These are phyloP conservation scores for Phycomyces nitens DNA, from an alignment of 192 early-diverging fungal species.

Conservation along the genomic window DNA sequence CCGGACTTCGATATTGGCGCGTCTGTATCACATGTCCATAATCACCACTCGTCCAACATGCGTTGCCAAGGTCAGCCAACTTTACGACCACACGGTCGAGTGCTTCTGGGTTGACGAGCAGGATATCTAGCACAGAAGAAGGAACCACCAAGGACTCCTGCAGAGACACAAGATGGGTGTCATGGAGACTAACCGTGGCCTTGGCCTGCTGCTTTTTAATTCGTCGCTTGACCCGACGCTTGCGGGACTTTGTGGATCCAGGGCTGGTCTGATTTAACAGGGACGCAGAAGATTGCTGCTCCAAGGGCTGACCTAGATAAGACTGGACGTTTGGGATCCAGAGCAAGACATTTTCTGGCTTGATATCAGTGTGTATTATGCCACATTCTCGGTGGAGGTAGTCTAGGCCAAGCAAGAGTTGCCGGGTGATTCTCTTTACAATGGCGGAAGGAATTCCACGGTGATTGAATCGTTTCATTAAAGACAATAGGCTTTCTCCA, in stretches of 20 bases:
- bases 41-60: slow-evolving; percentile 91
- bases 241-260: no score
- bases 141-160: not conserved
- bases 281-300: slow-evolving; percentile 3
- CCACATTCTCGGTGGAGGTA: slow-evolving; percentile 91
- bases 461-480: slow-evolving; percentile 80
- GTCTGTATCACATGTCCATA: slow-evolving; percentile 96
- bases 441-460: slow-evolving; percentile 79
- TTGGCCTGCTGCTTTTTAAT: not conserved
- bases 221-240: not conserved
- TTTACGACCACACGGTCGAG: slow-evolving; percentile 65
- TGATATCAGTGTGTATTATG: slow-evolving; percentile 96
- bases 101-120: not conserved
- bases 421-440: slow-evolving; percentile 86
- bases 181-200: not conserved
- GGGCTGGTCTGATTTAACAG: no score
- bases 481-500: slow-evolving; percentile 86
- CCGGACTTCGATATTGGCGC: slow-evolving; percentile 92
- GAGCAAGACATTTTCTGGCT: slow-evolving; percentile 94
- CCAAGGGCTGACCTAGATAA: slow-evolving; percentile 43
- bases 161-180: not conserved
- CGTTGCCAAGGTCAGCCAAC: slow-evolving; percentile 96
- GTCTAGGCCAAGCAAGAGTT: slow-evolving; percentile 86
- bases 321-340: slow-evolving; percentile 82
- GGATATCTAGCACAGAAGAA: not conserved